These are phyloP conservation scores for Parafenestella ontariensis DNA, from an alignment of 2,329 filamentous ascomycete genomes.

Conservation along the genomic window DNA sequence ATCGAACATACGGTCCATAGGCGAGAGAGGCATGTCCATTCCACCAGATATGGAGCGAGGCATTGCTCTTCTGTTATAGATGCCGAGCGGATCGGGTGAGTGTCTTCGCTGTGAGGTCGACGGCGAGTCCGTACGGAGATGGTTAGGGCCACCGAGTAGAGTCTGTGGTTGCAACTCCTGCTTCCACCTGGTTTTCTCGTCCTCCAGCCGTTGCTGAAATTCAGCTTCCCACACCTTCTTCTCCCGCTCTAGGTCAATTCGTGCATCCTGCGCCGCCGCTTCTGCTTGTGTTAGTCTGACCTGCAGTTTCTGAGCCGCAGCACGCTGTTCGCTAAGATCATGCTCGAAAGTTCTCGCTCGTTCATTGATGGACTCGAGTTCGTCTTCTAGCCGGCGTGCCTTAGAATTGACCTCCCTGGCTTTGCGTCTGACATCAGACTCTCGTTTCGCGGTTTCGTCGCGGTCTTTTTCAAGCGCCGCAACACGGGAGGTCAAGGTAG, in stretches of 20 bases:
- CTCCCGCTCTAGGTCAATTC: conserved; percentile 64
- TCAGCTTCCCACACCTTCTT: conserved; percentile 66
- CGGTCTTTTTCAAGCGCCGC: conserved; percentile 85
- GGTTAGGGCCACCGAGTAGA: conserved; percentile 27
- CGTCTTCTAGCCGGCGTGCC: conserved; percentile 76
- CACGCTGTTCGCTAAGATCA: conserved; percentile 67
- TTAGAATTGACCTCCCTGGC: conserved; percentile 81
- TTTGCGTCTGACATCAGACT: conserved; percentile 88
- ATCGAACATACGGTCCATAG: conserved; percentile 46
- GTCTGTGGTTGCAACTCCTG: conserved; percentile 52
- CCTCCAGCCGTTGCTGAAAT: conserved; percentile 66
- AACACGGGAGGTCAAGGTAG: conserved; percentile 79
- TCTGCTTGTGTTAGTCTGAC: conserved; percentile 70
- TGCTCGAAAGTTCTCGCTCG: conserved; percentile 70
- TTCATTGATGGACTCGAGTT: conserved; percentile 74
- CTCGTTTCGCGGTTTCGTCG: conserved; percentile 82
- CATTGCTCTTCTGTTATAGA: conserved; percentile 33
- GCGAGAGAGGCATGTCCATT: conserved; percentile 41
- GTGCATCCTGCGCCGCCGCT: conserved; percentile 66
- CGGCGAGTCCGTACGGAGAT: conserved; percentile 48
- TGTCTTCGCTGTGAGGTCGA: conserved; percentile 49
- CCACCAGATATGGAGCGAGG: conserved; percentile 40
- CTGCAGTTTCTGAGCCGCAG: conserved; percentile 68
- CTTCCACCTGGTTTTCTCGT: conserved; percentile 68
- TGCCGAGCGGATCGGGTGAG: conserved; percentile 47